These are phyloP conservation scores for Boletus calvinii DNA, from an alignment of 1,284 basidiomycete species.

Conservation along the genomic window DNA sequence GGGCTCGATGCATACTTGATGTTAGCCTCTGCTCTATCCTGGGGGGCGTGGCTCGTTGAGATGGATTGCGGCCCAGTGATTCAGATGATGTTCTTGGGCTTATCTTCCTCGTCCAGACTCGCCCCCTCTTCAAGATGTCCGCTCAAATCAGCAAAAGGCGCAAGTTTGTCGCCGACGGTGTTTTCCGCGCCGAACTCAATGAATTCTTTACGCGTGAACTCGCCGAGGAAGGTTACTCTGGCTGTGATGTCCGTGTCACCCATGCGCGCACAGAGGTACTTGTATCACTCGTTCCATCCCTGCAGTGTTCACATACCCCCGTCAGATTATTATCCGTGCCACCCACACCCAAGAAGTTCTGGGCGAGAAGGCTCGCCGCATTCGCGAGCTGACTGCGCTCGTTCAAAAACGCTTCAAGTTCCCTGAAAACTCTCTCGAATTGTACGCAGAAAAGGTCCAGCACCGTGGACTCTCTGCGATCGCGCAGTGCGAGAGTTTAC, in stretches of 20 bases:
- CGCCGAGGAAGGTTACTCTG: constrained; percentile 99
- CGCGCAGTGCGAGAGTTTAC: constrained; percentile 97
- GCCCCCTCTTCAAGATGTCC: constrained; percentile 54
- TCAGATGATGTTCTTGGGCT: constrained; percentile 24
- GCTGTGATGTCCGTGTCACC: constrained; percentile 99
- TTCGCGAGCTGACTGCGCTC: constrained; percentile 97
- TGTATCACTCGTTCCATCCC: constrained; percentile 4
- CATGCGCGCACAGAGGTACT: constrained; percentile 95
- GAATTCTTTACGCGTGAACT: constrained; percentile 99
- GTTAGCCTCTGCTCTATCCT: background rate
- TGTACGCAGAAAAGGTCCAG: constrained; percentile 99
- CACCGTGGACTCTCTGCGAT: constrained; percentile 98
- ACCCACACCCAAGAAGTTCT: constrained; percentile 99
- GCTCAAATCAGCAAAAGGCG: constrained; percentile 92
- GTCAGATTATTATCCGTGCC: constrained; percentile 98
- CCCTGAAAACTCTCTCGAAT: constrained; percentile 97
- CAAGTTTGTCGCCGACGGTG: constrained; percentile 98
- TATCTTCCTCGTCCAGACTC: constrained; percentile 23
- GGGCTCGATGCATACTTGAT: background rate
- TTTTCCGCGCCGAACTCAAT: constrained; percentile 97
- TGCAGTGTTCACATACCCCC: constrained; percentile 3
- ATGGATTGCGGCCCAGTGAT: constrained; percentile 22
- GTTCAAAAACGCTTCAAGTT: constrained; percentile 99
- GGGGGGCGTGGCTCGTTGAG: constrained; percentile 6
- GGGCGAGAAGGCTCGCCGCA: constrained; percentile 99